Evolutionary conservation across 1,139 yeast genomes (phyloP), one percentile per base, ranked within the genome.

Genomic region (Pichia sp.): DNA sequence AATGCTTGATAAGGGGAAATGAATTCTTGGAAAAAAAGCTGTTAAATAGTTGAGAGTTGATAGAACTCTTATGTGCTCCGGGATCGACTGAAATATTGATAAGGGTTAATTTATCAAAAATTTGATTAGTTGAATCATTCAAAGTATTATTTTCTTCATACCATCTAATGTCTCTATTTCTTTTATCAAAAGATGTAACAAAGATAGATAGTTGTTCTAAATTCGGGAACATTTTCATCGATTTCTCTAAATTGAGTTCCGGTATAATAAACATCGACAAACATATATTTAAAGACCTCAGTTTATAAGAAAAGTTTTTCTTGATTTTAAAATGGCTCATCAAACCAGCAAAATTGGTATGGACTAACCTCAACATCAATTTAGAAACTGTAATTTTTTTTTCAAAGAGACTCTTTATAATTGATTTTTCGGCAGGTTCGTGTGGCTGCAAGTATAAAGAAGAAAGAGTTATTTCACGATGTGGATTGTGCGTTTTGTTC

Each of bases 351-450:
- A 23, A 39, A 32, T 47, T 40, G 2, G 34, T 31, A 9, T 28
- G 3, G 28, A 31, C 31, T 27, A 46, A 10, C 4, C 27, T 26
- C 3, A 48, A n/a, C 4, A 16, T 29, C 7, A 48, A 33, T 4
- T 35, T 9, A 9, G 38, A 29, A 11, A 40, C 39, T 29, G 11
- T 33, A 4, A 47, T n/a, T 10, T 45, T 45, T 26, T 40, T 43
- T 2, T 49, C 37, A 7, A 54, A 38, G 23, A 57, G 41, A 8
- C 40, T 45, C n/a, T 47, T 48, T 6, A 56, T n/a, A n/a, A 57
- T 50, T 10, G 44, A 42, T 33, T 50, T 43, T 45, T 59, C 63
- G 26, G 51, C 57, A 6, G 43, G 29, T 27, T 49, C 40, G 27
- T 51, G 46, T 5, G 56, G 52, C 8, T 45, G 45, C 10, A 58